Percentiles rank a stretch among this genome's conserved stretches.
Evolutionary conservation across 352 stramenopile species (phyloP).

Genomic region (Thalassiosira livingstoniorum): DNA sequence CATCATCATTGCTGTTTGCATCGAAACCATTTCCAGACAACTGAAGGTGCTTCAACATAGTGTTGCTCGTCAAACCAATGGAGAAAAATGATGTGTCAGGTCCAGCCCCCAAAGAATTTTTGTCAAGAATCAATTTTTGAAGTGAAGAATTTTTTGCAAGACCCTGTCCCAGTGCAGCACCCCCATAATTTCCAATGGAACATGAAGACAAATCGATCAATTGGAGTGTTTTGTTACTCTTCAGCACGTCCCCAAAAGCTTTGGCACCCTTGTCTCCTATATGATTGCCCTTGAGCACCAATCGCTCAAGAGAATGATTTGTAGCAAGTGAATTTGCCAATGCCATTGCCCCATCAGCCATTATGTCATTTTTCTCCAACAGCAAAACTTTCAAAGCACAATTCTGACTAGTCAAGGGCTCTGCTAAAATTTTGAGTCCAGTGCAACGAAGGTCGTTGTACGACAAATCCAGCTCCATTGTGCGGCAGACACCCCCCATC

Average conservation of each 20-base stretch:
- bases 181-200: constrained; percentile 31
- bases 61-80: constrained; percentile 18
- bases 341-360: constrained; percentile 8
- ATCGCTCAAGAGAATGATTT: constrained; percentile 7
- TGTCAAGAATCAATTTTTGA: constrained; percentile 35
- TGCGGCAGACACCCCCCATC: constrained; percentile 12
- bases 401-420: constrained; percentile 2
- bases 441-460: constrained; percentile 47
- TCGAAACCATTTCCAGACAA: constrained; percentile 27
- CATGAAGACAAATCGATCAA: constrained; percentile 35
- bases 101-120: constrained; percentile 34
- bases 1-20: not conserved
- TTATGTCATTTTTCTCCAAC: constrained; percentile 51
- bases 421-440: constrained; percentile 29
- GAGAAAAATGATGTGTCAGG: constrained; percentile 16
- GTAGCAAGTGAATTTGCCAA: constrained; percentile 12
- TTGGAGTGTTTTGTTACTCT: constrained; percentile 11
- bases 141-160: constrained; percentile 26
- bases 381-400: constrained; percentile 30
- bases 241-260: constrained; percentile 31
- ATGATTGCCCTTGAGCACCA: constrained; percentile 30
- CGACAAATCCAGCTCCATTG: constrained; percentile 39
- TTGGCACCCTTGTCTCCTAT: constrained; percentile 21
- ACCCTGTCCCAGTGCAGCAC: constrained; percentile 15
- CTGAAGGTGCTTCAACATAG: constrained; percentile 19